phyloP scores from a whole-genome alignment of 208 protist species.

The Trypanosoma boissoni region DNA sequence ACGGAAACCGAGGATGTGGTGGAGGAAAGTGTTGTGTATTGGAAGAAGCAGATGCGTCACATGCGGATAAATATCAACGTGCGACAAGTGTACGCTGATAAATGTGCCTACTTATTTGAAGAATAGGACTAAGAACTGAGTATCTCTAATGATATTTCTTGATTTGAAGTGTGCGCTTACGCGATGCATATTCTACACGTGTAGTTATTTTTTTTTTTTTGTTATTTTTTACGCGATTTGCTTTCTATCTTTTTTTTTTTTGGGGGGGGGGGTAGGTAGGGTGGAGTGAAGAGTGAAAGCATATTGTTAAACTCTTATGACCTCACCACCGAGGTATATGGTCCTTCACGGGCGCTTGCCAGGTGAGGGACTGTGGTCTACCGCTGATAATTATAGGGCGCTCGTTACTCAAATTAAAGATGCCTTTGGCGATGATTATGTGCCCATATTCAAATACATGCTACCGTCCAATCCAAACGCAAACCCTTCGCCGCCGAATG shows the following conservation, averaged over 20 bases:
- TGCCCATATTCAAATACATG: conserved; percentile 45
- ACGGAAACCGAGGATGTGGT: conserved; percentile 4
- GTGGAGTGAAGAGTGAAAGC: too few species aligned
- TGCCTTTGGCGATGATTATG: conserved; percentile 28
- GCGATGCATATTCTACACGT: neutral
- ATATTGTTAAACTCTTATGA: neutral
- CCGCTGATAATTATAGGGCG: conserved; percentile 23
- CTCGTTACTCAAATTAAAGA: conserved; percentile 28
- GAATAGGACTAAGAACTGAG: neutral
- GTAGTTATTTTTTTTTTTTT: neutral
- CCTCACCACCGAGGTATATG: conserved; percentile 19
- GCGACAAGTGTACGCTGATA: conserved; percentile 75
- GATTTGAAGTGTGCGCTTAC: too few species aligned
- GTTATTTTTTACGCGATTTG: neutral
- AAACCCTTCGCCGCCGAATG: conserved; percentile 19
- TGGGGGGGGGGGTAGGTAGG: neutral
- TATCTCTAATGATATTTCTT: too few species aligned
- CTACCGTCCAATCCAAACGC: conserved; percentile 24
- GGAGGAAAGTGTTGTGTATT: conserved; percentile 61
- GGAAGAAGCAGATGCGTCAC: conserved; percentile 79
- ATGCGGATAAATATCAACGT: conserved; percentile 89
- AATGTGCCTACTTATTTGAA: conserved; percentile 43
- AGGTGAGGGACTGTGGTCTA: conserved; percentile 34
- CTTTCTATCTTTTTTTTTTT: neutral
- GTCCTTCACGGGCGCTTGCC: conserved; percentile 27